These are phyloP conservation scores for Penicillium rolfsii DNA, from an alignment of 2,329 filamentous ascomycete genomes.

Conservation along the genomic window DNA sequence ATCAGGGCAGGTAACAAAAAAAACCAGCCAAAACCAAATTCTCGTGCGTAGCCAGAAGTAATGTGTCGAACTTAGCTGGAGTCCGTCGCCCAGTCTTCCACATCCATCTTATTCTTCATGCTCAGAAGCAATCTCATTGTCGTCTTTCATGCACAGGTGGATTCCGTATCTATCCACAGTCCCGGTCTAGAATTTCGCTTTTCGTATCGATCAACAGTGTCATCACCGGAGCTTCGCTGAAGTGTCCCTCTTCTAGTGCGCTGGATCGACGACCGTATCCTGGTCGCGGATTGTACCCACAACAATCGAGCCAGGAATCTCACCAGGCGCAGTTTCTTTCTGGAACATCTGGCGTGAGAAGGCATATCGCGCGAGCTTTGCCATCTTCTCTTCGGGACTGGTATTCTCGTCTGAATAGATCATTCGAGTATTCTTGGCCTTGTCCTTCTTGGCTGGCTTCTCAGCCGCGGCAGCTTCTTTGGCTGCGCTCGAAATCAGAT, in stretches of 20 bases:
- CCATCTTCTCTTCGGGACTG: constrained; percentile 90
- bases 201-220: not conserved
- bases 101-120: not conserved
- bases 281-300: constrained; percentile 39
- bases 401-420: constrained; percentile 78
- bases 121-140: not conserved
- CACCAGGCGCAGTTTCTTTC: constrained; percentile 40
- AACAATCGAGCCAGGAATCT: constrained; percentile 40
- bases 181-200: not conserved
- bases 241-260: constrained; percentile 28
- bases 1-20: constrained; percentile 39
- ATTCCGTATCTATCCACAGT: not conserved
- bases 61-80: constrained; percentile 47
- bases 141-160: not conserved
- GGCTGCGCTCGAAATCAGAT: constrained; percentile 55
- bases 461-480: constrained; percentile 50
- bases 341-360: constrained; percentile 56
- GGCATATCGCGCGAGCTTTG: constrained; percentile 73
- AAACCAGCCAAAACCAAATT: constrained; percentile 26
- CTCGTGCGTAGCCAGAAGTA: constrained; percentile 37
- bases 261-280: constrained; percentile 40
- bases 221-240: not conserved
- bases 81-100: constrained; percentile 18
- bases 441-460: constrained; percentile 70
- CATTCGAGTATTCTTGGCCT: constrained; percentile 68